Conservation (phyloP, 1,139 yeast genomes). For the Debaryomyces robertsiae region DNA sequence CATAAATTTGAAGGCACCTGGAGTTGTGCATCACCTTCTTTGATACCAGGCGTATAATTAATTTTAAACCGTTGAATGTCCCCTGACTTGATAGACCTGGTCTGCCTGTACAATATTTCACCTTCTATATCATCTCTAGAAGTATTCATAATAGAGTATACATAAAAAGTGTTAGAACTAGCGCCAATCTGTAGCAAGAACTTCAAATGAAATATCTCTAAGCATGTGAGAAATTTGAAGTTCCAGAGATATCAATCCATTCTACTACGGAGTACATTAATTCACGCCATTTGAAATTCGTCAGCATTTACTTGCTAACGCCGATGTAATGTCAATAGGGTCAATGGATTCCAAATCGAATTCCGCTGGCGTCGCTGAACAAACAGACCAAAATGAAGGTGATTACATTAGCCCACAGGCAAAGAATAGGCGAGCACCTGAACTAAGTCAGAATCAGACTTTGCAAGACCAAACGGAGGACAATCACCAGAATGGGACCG, state of each 20-base stretch:
- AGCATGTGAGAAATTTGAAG: too few species aligned
- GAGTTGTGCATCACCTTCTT: slow-evolving; percentile 17
- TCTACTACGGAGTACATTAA: too few species aligned
- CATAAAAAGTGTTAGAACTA: too few species aligned
- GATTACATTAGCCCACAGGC: background rate
- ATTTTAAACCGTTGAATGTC: slow-evolving; percentile 41
- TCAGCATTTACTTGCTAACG: too few species aligned
- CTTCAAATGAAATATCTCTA: too few species aligned
- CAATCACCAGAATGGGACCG: slow-evolving; percentile 1
- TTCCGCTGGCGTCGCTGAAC: background rate
- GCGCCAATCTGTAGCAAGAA: too few species aligned
- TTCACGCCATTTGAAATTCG: too few species aligned
- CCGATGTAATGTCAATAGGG: too few species aligned
- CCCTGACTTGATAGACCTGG: slow-evolving; percentile 39
- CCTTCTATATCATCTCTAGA: slow-evolving; percentile 15
- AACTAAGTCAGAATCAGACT: background rate
- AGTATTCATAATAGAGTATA: too few species aligned
- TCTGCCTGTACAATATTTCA: slow-evolving; percentile 35
- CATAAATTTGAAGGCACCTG: slow-evolving; percentile 40
- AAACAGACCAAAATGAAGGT: background rate
- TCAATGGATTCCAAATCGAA: too few species aligned
- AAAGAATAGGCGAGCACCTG: background rate
- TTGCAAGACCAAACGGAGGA: background rate
- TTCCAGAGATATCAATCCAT: too few species aligned
- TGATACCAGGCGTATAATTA: slow-evolving; percentile 32